Percentiles rank a stretch among this genome's conserved stretches.
These are phyloP conservation scores for Neurospora sp. DNA, from an alignment of 495 filamentous ascomycete genomes.

Conservation along the genomic window DNA sequence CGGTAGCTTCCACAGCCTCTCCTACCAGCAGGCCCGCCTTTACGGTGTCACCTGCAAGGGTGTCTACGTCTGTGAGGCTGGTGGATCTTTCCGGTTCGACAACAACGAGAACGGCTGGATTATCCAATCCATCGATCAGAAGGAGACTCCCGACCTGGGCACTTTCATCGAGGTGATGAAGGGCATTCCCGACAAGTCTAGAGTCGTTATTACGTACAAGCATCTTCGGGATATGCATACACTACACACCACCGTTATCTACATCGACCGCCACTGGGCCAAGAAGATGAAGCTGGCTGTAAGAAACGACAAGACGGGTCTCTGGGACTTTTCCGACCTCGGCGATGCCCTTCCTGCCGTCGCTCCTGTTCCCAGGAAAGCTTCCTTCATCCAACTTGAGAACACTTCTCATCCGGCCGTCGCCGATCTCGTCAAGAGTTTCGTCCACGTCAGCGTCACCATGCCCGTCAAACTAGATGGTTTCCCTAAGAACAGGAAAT, in stretches of 20 bases:
- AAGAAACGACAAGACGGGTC: slow-evolving; percentile 78
- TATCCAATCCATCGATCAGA: slow-evolving; percentile 78
- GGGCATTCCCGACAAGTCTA: slow-evolving; percentile 74
- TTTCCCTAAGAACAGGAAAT: slow-evolving; percentile 84
- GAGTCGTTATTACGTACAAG: slow-evolving; percentile 90
- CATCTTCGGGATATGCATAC: slow-evolving; percentile 94
- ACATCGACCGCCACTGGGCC: slow-evolving; percentile 91
- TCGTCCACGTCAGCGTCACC: slow-evolving; percentile 81
- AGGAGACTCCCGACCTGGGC: slow-evolving; percentile 74
- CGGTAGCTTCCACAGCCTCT: slow-evolving; percentile 87
- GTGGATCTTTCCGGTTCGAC: slow-evolving; percentile 91
- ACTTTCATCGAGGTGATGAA: slow-evolving; percentile 89
- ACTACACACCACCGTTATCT: slow-evolving; percentile 80
- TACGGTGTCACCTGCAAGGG: slow-evolving; percentile 88
- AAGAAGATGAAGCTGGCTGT: slow-evolving; percentile 88
- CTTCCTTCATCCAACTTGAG: slow-evolving; percentile 83
- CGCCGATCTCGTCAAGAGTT: slow-evolving; percentile 85
- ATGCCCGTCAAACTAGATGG: slow-evolving; percentile 96
- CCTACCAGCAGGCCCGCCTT: slow-evolving; percentile 88
- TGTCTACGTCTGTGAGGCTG: slow-evolving; percentile 90
- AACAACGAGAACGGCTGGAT: slow-evolving; percentile 87
- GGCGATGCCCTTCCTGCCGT: slow-evolving; percentile 66
- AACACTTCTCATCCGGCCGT: slow-evolving; percentile 83
- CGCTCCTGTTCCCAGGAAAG: slow-evolving; percentile 60
- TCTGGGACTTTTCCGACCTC: slow-evolving; percentile 92